Conservation (phyloP, 2,329 filamentous ascomycete genomes). For the Xylaria polymorpha region DNA sequence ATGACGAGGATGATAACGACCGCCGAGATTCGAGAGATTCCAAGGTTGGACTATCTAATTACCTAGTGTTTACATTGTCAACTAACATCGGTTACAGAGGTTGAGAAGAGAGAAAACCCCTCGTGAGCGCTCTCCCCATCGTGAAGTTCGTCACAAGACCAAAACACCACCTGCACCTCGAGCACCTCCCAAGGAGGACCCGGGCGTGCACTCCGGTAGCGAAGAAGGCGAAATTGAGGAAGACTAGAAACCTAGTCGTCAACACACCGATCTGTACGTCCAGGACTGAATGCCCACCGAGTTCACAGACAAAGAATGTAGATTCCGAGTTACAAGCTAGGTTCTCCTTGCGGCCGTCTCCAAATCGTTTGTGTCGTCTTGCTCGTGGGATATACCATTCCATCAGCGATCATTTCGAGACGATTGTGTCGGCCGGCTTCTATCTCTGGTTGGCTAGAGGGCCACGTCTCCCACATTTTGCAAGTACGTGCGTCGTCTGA, state of each 20-base stretch:
- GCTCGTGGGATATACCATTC: constrained; percentile 2
- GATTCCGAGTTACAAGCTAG: constrained; percentile 22
- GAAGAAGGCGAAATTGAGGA: constrained; percentile 99
- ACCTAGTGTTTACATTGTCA: not conserved
- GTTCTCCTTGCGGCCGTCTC: constrained; percentile 13
- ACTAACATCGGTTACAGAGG: constrained; percentile 59
- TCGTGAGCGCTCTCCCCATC: constrained; percentile 71
- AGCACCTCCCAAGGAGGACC: constrained; percentile 62
- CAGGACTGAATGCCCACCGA: constrained; percentile 24
- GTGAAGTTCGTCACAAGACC: constrained; percentile 66
- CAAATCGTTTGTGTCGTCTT: not conserved
- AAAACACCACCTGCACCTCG: constrained; percentile 63
- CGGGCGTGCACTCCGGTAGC: constrained; percentile 82
- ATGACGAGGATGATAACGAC: constrained; percentile 78
- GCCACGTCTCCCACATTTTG: constrained; percentile 21
- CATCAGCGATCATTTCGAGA: constrained; percentile 3
- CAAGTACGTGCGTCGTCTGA: constrained; percentile 47
- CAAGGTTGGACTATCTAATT: constrained; percentile 64
- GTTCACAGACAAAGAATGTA: constrained; percentile 18
- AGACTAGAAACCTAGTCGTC: constrained; percentile 57
- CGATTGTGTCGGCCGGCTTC: constrained; percentile 15
- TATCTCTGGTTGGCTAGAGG: constrained; percentile 10
- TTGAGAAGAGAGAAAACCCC: constrained; percentile 67
- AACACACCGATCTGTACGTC: constrained; percentile 27
- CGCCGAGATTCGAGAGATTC: constrained; percentile 73